Percentiles rank a stretch among this genome's conserved stretches.
phyloP scores from a whole-genome alignment of 805 yeast species.

The Yarrowia yakushimensis region DNA sequence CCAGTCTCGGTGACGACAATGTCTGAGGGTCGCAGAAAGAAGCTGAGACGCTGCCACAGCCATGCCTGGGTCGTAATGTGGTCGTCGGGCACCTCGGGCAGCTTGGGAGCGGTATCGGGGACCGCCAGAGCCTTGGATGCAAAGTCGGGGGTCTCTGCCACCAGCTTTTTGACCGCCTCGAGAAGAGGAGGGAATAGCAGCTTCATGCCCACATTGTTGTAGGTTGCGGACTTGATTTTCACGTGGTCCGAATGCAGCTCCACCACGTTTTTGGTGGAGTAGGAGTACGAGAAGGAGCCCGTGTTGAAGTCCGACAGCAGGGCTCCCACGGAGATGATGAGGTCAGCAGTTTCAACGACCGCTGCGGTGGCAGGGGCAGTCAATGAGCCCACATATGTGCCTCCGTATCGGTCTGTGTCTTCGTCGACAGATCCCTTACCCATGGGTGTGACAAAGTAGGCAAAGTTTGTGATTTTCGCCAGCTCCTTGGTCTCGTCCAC shows the following conservation, averaged over 20 bases:
- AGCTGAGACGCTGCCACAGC: constrained; percentile 51
- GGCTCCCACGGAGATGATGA: constrained; percentile 76
- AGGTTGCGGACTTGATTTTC: constrained; percentile 50
- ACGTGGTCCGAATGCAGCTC: constrained; percentile 57
- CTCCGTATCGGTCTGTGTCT: constrained; percentile 68
- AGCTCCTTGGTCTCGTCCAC: constrained; percentile 59
- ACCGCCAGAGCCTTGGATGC: constrained; percentile 44
- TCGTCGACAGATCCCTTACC: constrained; percentile 81
- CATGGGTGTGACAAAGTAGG: constrained; percentile 84
- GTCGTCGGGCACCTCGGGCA: constrained; percentile 51
- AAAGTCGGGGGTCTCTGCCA: constrained; percentile 35
- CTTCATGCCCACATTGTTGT: constrained; percentile 55
- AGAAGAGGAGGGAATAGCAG: constrained; percentile 38
- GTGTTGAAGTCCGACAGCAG: constrained; percentile 85
- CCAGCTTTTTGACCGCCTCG: neutral
- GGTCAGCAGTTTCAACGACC: constrained; percentile 69
- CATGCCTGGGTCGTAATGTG: constrained; percentile 42
- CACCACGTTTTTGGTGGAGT: constrained; percentile 51
- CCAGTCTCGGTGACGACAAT: constrained; percentile 62
- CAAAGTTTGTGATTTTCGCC: constrained; percentile 68
- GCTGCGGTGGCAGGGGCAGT: constrained; percentile 69
- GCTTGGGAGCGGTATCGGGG: constrained; percentile 52
- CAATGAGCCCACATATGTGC: constrained; percentile 81
- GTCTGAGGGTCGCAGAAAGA: constrained; percentile 55
- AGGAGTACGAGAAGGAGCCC: constrained; percentile 65